A percentile compares a stretch with the other conserved stretches of the same genome.
Evolutionary conservation across 192 early-diverging fungal species (phyloP).

Genomic region (Lobulomyces angularis): DNA sequence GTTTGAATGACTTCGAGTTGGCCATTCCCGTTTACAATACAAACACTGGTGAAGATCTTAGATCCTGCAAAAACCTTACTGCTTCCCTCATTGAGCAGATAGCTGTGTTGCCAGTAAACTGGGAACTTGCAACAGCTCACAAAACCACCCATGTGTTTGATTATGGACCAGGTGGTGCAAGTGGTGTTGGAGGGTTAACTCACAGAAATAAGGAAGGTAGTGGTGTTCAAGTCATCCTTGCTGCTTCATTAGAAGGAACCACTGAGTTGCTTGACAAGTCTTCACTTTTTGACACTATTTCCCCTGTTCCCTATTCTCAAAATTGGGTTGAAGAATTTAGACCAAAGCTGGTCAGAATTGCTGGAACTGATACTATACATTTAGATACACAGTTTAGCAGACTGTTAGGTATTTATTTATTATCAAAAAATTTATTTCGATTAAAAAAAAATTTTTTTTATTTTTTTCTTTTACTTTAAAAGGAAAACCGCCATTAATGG

Average conservation of each 20-base stretch:
- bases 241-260: constrained; percentile 53
- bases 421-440: too few species aligned
- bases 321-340: constrained; percentile 80
- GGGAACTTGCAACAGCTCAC: constrained; percentile 51
- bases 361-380: constrained; percentile 55
- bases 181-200: constrained; percentile 72
- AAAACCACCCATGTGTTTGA: constrained; percentile 80
- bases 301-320: constrained; percentile 57
- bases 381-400: constrained; percentile 78
- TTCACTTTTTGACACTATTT: constrained; percentile 68
- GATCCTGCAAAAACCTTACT: constrained; percentile 36
- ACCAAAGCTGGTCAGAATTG: constrained; percentile 65
- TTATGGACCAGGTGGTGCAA: constrained; percentile 79
- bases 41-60: constrained; percentile 48
- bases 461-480: too few species aligned
- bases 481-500: constrained; percentile 86
- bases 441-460: too few species aligned
- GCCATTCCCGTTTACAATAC: constrained; percentile 68
- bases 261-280: constrained; percentile 57
- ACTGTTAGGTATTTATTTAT: too few species aligned
- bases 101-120: constrained; percentile 56
- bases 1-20: constrained; percentile 52
- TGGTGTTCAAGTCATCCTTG: constrained; percentile 62
- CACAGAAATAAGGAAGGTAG: constrained; percentile 78
- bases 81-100: constrained; percentile 58